Conservation (phyloP, 208 protist species). For the Herpetomonas samuelpessoai region DNA sequence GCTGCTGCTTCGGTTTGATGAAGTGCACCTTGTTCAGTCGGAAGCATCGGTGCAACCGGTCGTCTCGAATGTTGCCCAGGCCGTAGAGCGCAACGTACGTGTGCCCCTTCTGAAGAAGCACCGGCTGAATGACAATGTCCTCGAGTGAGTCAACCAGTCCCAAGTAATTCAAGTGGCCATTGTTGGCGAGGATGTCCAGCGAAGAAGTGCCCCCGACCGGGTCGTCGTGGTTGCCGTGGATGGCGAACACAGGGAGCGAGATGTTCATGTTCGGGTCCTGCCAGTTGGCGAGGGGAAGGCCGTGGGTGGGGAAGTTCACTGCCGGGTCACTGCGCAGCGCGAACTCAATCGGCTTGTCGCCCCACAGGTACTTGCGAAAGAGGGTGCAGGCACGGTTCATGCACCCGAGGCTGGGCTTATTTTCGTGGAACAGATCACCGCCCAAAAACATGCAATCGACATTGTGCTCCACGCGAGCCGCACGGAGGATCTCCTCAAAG, state of each 20-base stretch:
- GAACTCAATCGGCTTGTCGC: conserved; percentile 89
- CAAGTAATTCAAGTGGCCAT: conserved; percentile 99
- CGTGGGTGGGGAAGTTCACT: conserved; percentile 89
- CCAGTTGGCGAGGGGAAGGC: conserved; percentile 83
- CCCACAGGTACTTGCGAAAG: conserved; percentile 90
- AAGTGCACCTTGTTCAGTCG: conserved; percentile 93
- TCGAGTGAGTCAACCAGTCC: conserved; percentile 93
- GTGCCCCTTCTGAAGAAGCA: conserved; percentile 92
- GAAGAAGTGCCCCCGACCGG: conserved; percentile 94
- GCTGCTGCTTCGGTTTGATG: conserved; percentile 66
- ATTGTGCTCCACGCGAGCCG: conserved; percentile 89
- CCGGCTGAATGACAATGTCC: conserved; percentile 92
- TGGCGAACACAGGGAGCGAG: conserved; percentile 97
- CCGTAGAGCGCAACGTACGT: conserved; percentile 98
- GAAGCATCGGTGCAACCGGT: conserved; percentile 97
- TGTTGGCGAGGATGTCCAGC: conserved; percentile 94
- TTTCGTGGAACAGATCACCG: conserved; percentile 99
- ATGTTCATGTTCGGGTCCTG: conserved; percentile 99
- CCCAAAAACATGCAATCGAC: conserved; percentile 97
- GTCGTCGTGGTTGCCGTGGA: conserved; percentile 99
- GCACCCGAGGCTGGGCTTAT: conserved; percentile 96
- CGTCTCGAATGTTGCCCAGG: conserved; percentile 97
- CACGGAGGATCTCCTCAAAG: conserved; percentile 97
- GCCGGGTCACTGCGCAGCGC: conserved; percentile 91
- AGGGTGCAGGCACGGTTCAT: conserved; percentile 88